Base-by-base conservation (phyloP, 169 alveolate species). In the Plasmodium yoelii region DNA sequence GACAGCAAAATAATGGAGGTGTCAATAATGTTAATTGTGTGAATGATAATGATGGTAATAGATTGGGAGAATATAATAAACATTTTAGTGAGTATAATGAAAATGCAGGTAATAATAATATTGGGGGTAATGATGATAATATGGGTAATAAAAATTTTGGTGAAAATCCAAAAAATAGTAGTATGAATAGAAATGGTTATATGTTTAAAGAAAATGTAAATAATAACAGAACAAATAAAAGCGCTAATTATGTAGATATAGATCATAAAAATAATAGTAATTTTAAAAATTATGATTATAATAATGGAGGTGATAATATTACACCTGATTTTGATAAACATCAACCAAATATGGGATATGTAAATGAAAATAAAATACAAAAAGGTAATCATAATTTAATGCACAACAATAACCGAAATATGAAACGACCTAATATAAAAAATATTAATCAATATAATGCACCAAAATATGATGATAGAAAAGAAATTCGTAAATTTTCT, bases 401-500 rank as follows among this genome's bases (percentile, higher is more conserved):
- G 19, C 18, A 61, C 18, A 34, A 61, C 4, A 44, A 34, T 61
- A 44, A 13, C 5, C n/a, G 19, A 34, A 39, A 34, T 39, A 39
- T 44, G 18, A 44, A 61, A 12, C 71, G 19, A 44, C 18, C n/a
- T 9, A 67, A 22, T 67, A 24, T 19, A 18, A n/a, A 47, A 9
- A 34, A 61, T 39, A 15, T 39, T 13, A n/a, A 61, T 39, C n/a
- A 34, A n/a, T 44, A 39, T 61, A 61, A n/a, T 61, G 22, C 44
- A 60, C 18, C 60, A 10, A 42, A 60, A 28, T 59, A 65, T 63
- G 56, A 42, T 42, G 71, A 53, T 44, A 47, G 19, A 8, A 74
- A 59, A 28, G 39, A 59, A 42, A 12, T 57, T 5, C 71, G 77
- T 56, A 87, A 63, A 73, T 39, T 44, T 28, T n/a, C 53, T 10